These are phyloP conservation scores for Cutaneotrichosporon sp. DNA, from an alignment of 1,284 basidiomycete species.

Conservation along the genomic window DNA sequence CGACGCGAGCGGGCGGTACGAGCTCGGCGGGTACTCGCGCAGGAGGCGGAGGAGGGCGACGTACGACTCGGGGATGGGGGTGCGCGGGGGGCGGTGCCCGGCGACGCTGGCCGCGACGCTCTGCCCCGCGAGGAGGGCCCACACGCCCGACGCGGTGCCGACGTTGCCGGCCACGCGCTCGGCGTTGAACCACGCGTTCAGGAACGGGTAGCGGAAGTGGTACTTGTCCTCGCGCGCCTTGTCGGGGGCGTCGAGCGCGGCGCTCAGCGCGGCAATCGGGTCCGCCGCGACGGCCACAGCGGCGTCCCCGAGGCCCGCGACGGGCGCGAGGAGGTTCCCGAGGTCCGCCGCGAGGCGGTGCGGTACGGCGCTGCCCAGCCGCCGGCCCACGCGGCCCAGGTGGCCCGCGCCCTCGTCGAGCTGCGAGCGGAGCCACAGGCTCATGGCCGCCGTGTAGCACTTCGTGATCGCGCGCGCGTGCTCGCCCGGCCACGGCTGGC, in stretches of 20 bases:
- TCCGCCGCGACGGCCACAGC: neutral
- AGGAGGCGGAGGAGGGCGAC: conserved; percentile 10
- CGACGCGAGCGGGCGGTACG: neutral
- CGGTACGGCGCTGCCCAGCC: conserved; percentile 3
- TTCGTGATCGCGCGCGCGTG: neutral
- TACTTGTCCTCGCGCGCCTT: neutral
- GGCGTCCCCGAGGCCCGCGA: neutral
- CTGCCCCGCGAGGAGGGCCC: conserved; percentile 1
- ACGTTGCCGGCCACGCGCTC: conserved; percentile 15
- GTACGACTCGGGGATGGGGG: conserved; percentile 1
- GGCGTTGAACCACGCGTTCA: conserved; percentile 13
- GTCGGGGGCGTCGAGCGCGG: neutral
- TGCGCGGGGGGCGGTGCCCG: neutral
- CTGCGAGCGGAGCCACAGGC: conserved; percentile 9
- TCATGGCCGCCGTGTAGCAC: conserved; percentile 13
- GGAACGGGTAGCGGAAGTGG: neutral
- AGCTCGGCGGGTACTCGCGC: neutral
- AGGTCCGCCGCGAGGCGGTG: conserved; percentile 9
- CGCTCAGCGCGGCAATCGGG: neutral
- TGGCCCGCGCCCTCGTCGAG: neutral
- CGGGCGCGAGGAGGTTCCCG: neutral
- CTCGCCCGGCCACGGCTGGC: neutral
- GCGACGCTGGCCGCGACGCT: conserved; percentile 8
- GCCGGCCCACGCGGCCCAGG: neutral
- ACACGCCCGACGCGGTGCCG: conserved; percentile 1